phyloP scores from a whole-genome alignment of 306 rosid species.

The Prunus mongolica region DNA sequence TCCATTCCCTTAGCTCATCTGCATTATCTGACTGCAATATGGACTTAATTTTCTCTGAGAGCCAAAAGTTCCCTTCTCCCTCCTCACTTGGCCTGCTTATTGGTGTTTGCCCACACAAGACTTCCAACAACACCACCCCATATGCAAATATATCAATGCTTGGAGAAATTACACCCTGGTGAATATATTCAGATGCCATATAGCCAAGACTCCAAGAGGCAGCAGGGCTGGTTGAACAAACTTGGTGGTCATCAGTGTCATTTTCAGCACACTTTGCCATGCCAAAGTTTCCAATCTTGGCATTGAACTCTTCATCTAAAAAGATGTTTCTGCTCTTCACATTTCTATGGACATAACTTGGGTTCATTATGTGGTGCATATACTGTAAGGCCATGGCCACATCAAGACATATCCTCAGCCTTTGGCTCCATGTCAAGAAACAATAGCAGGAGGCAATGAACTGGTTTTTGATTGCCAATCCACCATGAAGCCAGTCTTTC shows the following conservation, averaged over 20 bases:
- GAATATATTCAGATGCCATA: constrained; percentile 70
- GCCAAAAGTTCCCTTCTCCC: constrained; percentile 48
- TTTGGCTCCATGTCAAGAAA: constrained; percentile 83
- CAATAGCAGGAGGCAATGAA: constrained; percentile 89
- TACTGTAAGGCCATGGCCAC: constrained; percentile 73
- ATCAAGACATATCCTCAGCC: constrained; percentile 75
- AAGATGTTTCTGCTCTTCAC: constrained; percentile 78
- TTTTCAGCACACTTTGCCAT: constrained; percentile 57
- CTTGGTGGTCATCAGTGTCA: constrained; percentile 39
- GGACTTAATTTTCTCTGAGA: constrained; percentile 49
- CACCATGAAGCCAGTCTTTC: constrained; percentile 93
- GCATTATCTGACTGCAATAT: constrained; percentile 51
- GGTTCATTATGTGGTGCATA: constrained; percentile 74
- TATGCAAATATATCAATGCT: constrained; percentile 64
- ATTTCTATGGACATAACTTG: constrained; percentile 65
- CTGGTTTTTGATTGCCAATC: constrained; percentile 88
- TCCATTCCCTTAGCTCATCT: constrained; percentile 69
- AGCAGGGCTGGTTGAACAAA: constrained; percentile 45
- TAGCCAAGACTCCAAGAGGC: constrained; percentile 54
- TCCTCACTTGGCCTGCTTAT: constrained; percentile 46
- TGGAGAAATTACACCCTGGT: constrained; percentile 60
- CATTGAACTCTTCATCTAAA: constrained; percentile 82
- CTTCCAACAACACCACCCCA: constrained; percentile 74
- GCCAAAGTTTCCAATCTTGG: constrained; percentile 76
- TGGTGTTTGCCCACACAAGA: constrained; percentile 59